Conservation (phyloP, 2,329 filamentous ascomycete genomes). For the Colletotrichum acutatum region DNA sequence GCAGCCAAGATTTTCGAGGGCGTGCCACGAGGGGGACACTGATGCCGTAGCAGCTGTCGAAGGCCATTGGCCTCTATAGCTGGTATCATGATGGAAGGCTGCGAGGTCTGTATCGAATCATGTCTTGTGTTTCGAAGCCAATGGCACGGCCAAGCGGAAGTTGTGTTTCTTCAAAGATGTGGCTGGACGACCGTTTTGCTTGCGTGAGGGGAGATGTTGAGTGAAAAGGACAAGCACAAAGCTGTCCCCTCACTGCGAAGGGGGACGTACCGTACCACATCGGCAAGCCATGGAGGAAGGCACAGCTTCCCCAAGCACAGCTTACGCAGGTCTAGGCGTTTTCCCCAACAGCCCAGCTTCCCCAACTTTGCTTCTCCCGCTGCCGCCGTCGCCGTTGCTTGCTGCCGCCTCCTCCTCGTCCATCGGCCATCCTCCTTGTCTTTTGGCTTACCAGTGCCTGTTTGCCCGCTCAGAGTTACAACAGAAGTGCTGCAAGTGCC, state of each 20-base stretch:
- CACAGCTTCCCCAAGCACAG: not conserved
- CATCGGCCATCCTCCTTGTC: no score
- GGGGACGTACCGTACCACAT: not conserved
- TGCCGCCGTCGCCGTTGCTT: not conserved
- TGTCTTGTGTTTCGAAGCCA: not conserved
- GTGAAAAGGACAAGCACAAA: not conserved
- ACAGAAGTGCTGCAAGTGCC: slow-evolving; percentile 25
- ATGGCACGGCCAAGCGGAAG: not conserved
- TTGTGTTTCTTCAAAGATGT: not conserved
- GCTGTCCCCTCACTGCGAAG: not conserved
- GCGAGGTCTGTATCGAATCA: not conserved
- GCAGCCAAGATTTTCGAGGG: slow-evolving; percentile 40
- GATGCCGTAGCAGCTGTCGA: slow-evolving; percentile 38
- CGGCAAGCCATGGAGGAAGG: not conserved
- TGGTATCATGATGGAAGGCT: slow-evolving; percentile 24
- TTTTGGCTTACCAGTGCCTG: no score
- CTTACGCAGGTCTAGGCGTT: not conserved
- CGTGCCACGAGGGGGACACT: slow-evolving; percentile 39
- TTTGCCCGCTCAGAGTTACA: not conserved
- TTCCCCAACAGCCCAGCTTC: slow-evolving; percentile 19
- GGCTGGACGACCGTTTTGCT: not conserved
- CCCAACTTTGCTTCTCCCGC: slow-evolving; percentile 5
- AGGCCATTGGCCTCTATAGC: slow-evolving; percentile 39
- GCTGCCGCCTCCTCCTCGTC: not conserved
- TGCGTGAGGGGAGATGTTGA: not conserved